Percentiles rank a stretch among this genome's conserved stretches.
Evolutionary conservation across 768 basidiomycete species (phyloP).

Genomic region (Suillus ampliporus): DNA sequence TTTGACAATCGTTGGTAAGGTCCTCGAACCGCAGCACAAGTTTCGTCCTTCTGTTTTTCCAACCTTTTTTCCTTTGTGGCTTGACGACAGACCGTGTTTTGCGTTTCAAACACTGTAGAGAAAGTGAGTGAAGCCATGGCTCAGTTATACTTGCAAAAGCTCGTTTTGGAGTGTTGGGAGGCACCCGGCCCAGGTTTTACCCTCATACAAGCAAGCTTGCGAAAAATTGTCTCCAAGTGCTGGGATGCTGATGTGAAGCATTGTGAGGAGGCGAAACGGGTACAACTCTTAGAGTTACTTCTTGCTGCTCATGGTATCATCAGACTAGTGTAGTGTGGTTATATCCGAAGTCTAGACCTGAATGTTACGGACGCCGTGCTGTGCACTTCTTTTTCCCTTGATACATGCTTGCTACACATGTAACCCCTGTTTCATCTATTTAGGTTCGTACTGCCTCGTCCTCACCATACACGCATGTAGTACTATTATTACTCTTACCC

Average conservation of each 20-base stretch:
- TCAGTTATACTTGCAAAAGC: neutral
- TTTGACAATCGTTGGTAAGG: no score
- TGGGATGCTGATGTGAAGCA: neutral
- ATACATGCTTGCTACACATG: no score
- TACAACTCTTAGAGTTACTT: conserved; percentile 1
- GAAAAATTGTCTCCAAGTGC: neutral
- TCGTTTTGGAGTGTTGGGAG: neutral
- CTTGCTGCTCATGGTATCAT: neutral
- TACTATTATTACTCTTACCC: no score
- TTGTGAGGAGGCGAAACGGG: neutral
- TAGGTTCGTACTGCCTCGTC: no score
- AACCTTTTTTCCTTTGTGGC: neutral
- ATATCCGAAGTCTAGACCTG: neutral
- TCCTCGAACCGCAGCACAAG: no score
- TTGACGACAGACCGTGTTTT: neutral
- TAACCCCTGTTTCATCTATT: no score
- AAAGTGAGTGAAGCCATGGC: neutral
- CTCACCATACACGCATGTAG: no score
- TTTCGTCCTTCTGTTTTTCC: neutral
- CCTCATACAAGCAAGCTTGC: neutral
- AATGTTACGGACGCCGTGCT: no score
- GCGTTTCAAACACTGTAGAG: neutral
- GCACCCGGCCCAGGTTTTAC: neutral
- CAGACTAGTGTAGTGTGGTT: neutral
- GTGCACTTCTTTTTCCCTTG: no score